phyloP scores from a whole-genome alignment of 1,284 basidiomycete species.

The Leccinum huronense region DNA sequence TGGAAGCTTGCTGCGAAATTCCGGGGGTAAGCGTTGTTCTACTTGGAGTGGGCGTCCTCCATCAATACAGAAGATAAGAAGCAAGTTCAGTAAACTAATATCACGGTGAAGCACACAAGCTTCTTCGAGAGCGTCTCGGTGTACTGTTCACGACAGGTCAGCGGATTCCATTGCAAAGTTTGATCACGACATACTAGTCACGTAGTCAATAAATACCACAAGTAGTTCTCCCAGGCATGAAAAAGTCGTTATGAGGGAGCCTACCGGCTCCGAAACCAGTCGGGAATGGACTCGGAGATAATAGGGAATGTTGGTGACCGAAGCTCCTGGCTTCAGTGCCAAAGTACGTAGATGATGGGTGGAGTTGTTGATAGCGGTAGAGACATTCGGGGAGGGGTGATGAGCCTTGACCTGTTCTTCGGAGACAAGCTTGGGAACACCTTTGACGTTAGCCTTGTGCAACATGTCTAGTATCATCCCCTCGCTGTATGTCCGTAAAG shows the following conservation, averaged over 20 bases:
- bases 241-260: background rate
- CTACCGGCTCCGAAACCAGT: background rate
- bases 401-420: background rate
- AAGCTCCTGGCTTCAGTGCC: background rate
- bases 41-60: background rate
- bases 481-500: background rate
- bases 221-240: background rate
- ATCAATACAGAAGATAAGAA: background rate
- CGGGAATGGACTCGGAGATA: background rate
- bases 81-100: background rate
- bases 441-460: background rate
- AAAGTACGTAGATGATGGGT: background rate
- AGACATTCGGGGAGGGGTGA: background rate
- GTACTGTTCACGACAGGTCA: background rate
- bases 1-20: background rate
- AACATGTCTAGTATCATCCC: background rate
- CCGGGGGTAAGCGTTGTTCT: background rate
- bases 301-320: background rate
- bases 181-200: background rate
- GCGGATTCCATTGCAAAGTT: background rate
- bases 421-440: background rate
- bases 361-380: background rate
- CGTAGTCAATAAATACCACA: background rate
- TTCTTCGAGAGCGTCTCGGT: background rate
- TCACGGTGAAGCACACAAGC: background rate